Evolutionary conservation across 768 basidiomycete genomes (phyloP), one percentile per base, ranked within the genome.

Genomic region (Lactarius evosmus): DNA sequence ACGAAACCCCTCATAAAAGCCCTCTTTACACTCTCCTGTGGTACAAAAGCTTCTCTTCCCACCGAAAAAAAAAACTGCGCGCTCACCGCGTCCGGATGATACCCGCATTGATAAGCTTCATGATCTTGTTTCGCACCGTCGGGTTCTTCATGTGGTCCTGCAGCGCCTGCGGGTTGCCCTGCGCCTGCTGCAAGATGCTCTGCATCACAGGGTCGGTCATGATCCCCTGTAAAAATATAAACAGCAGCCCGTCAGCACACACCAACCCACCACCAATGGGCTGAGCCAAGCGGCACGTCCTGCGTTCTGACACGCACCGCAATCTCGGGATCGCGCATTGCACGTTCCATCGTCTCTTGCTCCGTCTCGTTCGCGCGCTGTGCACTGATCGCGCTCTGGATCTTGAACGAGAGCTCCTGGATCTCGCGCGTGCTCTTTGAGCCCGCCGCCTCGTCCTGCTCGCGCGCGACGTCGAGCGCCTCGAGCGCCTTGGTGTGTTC

Each of bases 101-200:
- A 62, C 95, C 96, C 32, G 94, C 94, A 62, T 92, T 91, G 71
- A 96, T 80, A 54, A 98, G 80, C 77, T 95, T 95, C 79, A 86
- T 82, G 67, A 97, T 91, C 80, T 95, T 96, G 61, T 80, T 74
- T 46, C 83, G 83, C 34, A 95, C 86, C 36, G 80, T 75, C 8
- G 93, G 88, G 71, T 95, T 97, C 84, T 94, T 93, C 89, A 98
- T 89, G 77, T 99, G 96, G 70, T 97, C 93, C 74, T 92, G 89
- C 63, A 99, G 78, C 27, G 95, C 92, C 51, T 83, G 79, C 7
- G 97, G 96, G 75, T 98, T 87, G 56, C 77, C 71, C 77, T 99
- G 96, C 7, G 94, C 93, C 77, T 98, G 95, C 74, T 95, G 91
- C 71, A 99, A 75, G 68, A 99, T 97, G 62, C 86, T 85, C 76